These are phyloP conservation scores for Oidiodendron maius DNA, from an alignment of 495 filamentous ascomycete species.

Conservation along the genomic window DNA sequence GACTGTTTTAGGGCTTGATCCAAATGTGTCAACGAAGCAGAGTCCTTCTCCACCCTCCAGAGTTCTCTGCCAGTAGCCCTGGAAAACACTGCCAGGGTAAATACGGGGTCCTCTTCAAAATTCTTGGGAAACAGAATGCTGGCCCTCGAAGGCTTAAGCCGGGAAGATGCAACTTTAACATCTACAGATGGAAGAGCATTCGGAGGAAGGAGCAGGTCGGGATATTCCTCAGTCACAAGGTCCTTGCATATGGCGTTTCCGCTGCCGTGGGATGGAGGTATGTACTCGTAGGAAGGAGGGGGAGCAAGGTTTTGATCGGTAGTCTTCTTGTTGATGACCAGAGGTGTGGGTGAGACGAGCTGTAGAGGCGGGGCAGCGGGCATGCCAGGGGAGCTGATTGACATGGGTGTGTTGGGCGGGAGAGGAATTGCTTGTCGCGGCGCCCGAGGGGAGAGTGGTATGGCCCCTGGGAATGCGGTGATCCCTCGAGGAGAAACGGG, in stretches of 20 bases:
- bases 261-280: conserved; percentile 4
- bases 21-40: conserved; percentile 70
- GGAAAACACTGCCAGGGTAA: conserved; percentile 80
- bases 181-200: conserved; percentile 85
- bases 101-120: conserved; percentile 86
- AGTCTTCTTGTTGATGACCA: conserved; percentile 29
- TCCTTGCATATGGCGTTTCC: conserved; percentile 54
- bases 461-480: conserved; percentile 39
- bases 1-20: conserved; percentile 74
- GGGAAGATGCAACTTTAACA: conserved; percentile 82
- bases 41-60: conserved; percentile 92
- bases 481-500: conserved; percentile 56
- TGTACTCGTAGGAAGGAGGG: conserved; percentile 8
- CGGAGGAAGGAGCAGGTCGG: conserved; percentile 75
- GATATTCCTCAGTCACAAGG: conserved; percentile 75
- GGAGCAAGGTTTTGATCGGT: conserved; percentile 15
- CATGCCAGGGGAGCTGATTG: conserved; percentile 41
- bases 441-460: conserved; percentile 68
- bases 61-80: conserved; percentile 73
- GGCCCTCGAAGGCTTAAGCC: conserved; percentile 83
- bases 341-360: conserved; percentile 33
- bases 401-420: conserved; percentile 54
- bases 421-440: conserved; percentile 61
- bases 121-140: conserved; percentile 68
- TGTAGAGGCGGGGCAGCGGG: conserved; percentile 24